Evolutionary conservation across 192 early-diverging fungal genomes (phyloP).

Genomic region (Coemansia sp.): DNA sequence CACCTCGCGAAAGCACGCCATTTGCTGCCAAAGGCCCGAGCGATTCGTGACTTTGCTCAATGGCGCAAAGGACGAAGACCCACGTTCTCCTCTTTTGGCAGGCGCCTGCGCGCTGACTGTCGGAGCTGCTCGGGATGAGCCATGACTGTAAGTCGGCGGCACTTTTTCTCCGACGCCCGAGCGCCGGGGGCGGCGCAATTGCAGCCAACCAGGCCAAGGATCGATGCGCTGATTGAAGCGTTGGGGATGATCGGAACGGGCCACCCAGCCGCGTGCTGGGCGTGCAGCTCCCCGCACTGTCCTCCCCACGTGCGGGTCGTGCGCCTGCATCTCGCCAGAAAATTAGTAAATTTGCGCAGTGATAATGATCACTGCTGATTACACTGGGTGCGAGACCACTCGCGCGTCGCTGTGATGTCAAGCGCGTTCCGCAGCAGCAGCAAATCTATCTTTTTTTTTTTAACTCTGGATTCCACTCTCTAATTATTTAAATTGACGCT

Average conservation of each 20-base stretch:
- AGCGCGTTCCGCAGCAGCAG: background rate
- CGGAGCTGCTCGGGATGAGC: background rate
- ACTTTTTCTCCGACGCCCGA: background rate
- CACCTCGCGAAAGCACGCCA: background rate
- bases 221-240: background rate
- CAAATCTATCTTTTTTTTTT: background rate
- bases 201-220: background rate
- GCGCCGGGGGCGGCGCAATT: background rate
- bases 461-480: background rate
- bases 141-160: background rate
- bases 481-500: conserved; percentile 14
- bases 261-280: too few species aligned
- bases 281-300: too few species aligned
- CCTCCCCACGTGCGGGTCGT: too few species aligned
- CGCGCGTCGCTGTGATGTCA: too few species aligned
- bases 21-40: background rate
- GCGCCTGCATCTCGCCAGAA: too few species aligned
- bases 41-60: background rate
- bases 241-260: background rate
- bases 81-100: background rate
- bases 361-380: background rate
- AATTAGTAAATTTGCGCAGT: too few species aligned
- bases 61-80: background rate
- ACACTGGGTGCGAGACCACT: background rate
- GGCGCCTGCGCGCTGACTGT: background rate